Evolutionary conservation across 1,284 basidiomycete species (phyloP), one percentile per base, ranked within the genome.

Genomic region (Porogramme epimiltina): DNA sequence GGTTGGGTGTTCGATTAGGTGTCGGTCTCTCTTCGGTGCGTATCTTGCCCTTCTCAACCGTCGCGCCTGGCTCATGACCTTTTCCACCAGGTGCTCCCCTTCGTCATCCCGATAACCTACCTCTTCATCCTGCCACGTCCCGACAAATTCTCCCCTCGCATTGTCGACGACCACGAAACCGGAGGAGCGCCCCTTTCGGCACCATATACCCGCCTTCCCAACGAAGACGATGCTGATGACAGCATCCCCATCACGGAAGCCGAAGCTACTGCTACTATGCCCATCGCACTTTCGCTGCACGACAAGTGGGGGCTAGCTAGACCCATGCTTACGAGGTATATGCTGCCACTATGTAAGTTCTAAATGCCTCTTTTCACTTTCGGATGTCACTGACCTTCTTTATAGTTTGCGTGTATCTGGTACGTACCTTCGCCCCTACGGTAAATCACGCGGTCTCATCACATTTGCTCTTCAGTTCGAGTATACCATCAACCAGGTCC

Each of bases 401-500:
- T 18, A 19, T 47, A 91, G 89, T 90, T 61, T 81, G 78, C 56
- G 89, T 91, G n/a, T 91, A 91, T 66, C 72, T 84, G 26, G 89
- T 90, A 57, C 65, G 86, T 75, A 36, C 20, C 3, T 24, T n/a
- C 22, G 23, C 40, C 37, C 22, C 15, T 26, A 19, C 20, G 26
- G 18, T 37, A 3, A 16, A 10, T 13, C 16, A 4, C n/a, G n/a
- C n/a, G n/a, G n/a, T n/a, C 46, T 49, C 20, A 50, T 19, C 11
- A 25, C 6, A 6, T 31, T 63, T 64, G n/a, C 43, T 16, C 22
- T 70, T 50, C 66, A 95, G 81, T 91, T 95, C 54, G 94, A 96
- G 69, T 96, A 95, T 64, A 91, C 90, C 9, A 95, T 96, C 63
- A 95, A 95, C 66, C 91, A 94, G 70, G 89, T 87, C 56, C 44